These are phyloP conservation scores for Fusarium nematophilum DNA, from an alignment of 2,329 filamentous ascomycete species.

Conservation along the genomic window DNA sequence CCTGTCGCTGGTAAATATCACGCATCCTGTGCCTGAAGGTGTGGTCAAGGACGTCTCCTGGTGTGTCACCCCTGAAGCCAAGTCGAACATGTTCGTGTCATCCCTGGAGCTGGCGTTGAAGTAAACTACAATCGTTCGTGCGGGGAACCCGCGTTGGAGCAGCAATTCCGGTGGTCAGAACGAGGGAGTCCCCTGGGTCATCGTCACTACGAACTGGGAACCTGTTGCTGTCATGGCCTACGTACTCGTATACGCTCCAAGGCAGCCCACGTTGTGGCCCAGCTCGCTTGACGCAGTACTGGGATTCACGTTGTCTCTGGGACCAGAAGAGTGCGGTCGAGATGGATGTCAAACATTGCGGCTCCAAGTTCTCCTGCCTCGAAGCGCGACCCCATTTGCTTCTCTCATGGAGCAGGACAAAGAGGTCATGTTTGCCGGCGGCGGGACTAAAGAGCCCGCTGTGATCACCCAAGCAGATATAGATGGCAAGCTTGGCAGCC, in stretches of 20 bases:
- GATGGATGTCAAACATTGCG: conserved; percentile 53
- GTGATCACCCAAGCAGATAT: conserved; percentile 70
- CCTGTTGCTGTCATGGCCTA: conserved; percentile 62
- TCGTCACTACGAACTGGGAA: conserved; percentile 38
- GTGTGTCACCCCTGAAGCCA: conserved; percentile 6
- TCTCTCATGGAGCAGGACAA: conserved; percentile 47
- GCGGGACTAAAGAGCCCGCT: conserved; percentile 73
- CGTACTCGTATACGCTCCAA: conserved; percentile 50
- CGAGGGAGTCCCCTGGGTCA: conserved; percentile 42
- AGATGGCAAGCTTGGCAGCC: conserved; percentile 68
- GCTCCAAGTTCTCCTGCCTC: conserved; percentile 62
- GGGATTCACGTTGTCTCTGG: conserved; percentile 66
- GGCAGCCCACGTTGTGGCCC: conserved; percentile 56
- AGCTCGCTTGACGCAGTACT: conserved; percentile 60
- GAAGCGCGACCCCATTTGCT: conserved; percentile 65
- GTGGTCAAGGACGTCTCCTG: conserved; percentile 55
- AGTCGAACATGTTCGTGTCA: conserved; percentile 46
- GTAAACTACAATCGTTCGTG: conserved; percentile 52
- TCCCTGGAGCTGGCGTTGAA: conserved; percentile 55
- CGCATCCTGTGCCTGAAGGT: conserved; percentile 63
- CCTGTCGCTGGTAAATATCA: conserved; percentile 53
- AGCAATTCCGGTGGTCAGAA: conserved; percentile 30
- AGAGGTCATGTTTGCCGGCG: conserved; percentile 68
- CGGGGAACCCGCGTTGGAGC: conserved; percentile 61
- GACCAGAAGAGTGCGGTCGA: conserved; percentile 63